These are phyloP conservation scores for Climacium dendroides DNA, from an alignment of 225 moss, liverwort and hornwort genomes.

Conservation along the genomic window DNA sequence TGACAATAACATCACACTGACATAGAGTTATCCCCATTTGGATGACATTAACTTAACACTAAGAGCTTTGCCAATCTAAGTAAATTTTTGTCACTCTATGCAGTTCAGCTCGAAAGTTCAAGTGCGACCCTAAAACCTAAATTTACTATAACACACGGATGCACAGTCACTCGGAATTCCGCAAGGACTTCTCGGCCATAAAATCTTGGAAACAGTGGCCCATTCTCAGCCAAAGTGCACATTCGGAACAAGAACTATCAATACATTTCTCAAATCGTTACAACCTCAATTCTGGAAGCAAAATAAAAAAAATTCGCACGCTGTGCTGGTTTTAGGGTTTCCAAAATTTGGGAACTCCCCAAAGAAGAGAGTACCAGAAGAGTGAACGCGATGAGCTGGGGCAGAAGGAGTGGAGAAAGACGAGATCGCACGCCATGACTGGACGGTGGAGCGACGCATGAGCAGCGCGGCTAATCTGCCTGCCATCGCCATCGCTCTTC, in stretches of 20 bases:
- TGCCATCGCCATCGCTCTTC: neutral
- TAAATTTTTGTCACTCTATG: neutral
- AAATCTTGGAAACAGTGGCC: neutral
- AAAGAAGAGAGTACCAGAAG: neutral
- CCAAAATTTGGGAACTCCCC: neutral
- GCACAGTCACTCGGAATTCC: neutral
- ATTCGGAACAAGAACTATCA: neutral
- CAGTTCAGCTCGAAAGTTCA: neutral
- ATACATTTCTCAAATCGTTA: neutral
- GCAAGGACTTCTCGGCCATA: neutral
- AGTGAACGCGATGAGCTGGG: neutral
- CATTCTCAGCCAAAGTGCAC: neutral
- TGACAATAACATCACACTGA: neutral
- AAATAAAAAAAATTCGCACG: neutral
- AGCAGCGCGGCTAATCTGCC: constrained; percentile 9
- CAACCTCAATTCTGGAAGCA: neutral
- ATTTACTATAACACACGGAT: neutral
- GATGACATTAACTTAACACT: neutral
- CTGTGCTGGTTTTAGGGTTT: neutral
- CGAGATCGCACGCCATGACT: constrained; percentile 17
- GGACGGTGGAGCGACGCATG: neutral
- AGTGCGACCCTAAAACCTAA: neutral
- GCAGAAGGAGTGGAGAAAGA: neutral
- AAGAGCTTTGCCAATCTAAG: neutral
- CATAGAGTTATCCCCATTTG: neutral